A percentile compares a stretch with the other conserved stretches of the same genome.
Evolutionary conservation across 2,329 filamentous ascomycete species (phyloP).

Genomic region (Talaromyces sp.): DNA sequence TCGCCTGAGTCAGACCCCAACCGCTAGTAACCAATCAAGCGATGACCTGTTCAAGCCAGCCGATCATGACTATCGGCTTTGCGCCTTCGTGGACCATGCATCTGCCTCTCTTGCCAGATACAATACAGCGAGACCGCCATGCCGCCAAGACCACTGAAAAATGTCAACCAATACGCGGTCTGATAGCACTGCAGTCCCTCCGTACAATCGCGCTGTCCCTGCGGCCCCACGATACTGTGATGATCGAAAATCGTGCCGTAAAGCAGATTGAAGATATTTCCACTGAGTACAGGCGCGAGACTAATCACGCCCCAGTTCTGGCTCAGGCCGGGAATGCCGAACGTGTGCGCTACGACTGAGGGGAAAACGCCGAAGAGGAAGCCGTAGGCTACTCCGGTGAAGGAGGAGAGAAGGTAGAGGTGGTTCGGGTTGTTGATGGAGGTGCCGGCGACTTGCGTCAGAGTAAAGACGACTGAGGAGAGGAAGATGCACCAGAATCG

Average conservation of each 20-base stretch:
- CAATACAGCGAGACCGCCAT: slow-evolving; percentile 63
- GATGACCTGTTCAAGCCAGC: slow-evolving; percentile 26
- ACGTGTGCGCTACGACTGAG: slow-evolving; percentile 81
- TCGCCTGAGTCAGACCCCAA: background rate
- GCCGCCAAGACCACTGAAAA: slow-evolving; percentile 66
- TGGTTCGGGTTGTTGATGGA: slow-evolving; percentile 71
- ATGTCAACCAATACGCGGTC: slow-evolving; percentile 74
- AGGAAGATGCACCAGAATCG: slow-evolving; percentile 87
- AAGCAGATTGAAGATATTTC: slow-evolving; percentile 87
- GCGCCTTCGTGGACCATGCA: slow-evolving; percentile 23
- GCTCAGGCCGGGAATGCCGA: slow-evolving; percentile 81
- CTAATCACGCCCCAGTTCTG: slow-evolving; percentile 98
- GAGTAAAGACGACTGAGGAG: slow-evolving; percentile 71
- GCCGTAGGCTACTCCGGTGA: slow-evolving; percentile 87
- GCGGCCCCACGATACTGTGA: slow-evolving; percentile 65
- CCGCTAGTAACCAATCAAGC: background rate
- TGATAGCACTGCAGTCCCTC: slow-evolving; percentile 79
- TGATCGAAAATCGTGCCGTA: slow-evolving; percentile 81
- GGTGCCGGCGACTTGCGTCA: slow-evolving; percentile 74
- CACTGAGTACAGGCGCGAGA: slow-evolving; percentile 77
- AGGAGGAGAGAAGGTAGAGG: slow-evolving; percentile 71
- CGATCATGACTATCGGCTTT: slow-evolving; percentile 33
- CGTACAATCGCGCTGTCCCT: slow-evolving; percentile 69
- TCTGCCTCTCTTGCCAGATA: slow-evolving; percentile 39
- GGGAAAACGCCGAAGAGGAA: slow-evolving; percentile 93